phyloP scores from a whole-genome alignment of 306 rosid genomes.

The Malus sieversii region DNA sequence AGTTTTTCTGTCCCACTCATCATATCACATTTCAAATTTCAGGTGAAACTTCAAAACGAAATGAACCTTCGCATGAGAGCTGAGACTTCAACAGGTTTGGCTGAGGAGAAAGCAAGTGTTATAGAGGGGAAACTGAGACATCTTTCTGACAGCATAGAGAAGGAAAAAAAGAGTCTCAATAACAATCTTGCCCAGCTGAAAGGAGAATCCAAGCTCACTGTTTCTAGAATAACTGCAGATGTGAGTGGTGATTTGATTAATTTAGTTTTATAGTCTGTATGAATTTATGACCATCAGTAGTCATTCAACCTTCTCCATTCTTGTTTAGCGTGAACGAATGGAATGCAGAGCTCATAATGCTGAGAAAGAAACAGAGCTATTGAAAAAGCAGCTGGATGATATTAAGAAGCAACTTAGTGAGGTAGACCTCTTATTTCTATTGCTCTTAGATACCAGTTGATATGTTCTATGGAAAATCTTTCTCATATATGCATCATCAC shows the following conservation, averaged over 20 bases:
- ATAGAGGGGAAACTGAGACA: constrained; percentile 51
- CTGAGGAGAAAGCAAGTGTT: constrained; percentile 53
- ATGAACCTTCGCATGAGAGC: constrained; percentile 57
- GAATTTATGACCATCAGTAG: neutral
- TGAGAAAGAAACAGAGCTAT: constrained; percentile 61
- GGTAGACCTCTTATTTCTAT: constrained; percentile 40
- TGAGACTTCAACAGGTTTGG: constrained; percentile 54
- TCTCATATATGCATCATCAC: neutral
- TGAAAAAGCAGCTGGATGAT: constrained; percentile 60
- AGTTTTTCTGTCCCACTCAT: neutral
- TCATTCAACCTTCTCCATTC: constrained; percentile 18
- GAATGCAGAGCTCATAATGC: constrained; percentile 69
- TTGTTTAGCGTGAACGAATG: constrained; percentile 67
- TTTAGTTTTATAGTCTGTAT: neutral
- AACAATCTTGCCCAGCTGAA: constrained; percentile 51
- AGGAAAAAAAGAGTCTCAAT: constrained; percentile 48
- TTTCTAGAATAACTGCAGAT: constrained; percentile 55
- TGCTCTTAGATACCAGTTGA: neutral
- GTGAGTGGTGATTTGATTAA: constrained; percentile 37
- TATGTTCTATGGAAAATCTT: neutral
- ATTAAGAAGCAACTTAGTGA: constrained; percentile 56
- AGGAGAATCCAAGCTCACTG: constrained; percentile 63
- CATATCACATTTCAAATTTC: constrained; percentile 13
- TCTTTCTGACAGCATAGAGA: constrained; percentile 55
- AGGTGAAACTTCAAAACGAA: constrained; percentile 78